Conservation (phyloP, 2,329 filamentous ascomycete species). For the Ramularia collo-cygni region DNA sequence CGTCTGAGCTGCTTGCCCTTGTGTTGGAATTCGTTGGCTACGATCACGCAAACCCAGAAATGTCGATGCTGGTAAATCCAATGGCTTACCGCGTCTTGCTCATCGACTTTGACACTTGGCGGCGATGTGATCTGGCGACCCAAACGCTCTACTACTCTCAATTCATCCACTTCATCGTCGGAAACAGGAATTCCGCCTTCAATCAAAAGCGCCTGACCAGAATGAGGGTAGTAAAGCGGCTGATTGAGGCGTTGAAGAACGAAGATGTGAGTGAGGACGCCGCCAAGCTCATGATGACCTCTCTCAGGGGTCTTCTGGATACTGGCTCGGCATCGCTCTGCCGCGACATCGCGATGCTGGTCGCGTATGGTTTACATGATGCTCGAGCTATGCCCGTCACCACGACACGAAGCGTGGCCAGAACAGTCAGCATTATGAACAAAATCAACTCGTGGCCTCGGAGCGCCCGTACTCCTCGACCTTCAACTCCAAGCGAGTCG, state of each 20-base stretch:
- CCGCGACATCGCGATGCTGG: slow-evolving; percentile 79
- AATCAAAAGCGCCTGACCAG: slow-evolving; percentile 79
- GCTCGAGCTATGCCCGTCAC: slow-evolving; percentile 34
- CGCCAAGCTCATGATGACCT: slow-evolving; percentile 67
- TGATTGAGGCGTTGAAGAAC: slow-evolving; percentile 83
- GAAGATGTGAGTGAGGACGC: slow-evolving; percentile 68
- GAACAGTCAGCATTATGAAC: slow-evolving; percentile 23
- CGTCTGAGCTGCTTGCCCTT: slow-evolving; percentile 60
- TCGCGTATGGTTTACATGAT: slow-evolving; percentile 83
- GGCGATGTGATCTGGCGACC: slow-evolving; percentile 65
- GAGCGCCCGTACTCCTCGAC: slow-evolving; percentile 18
- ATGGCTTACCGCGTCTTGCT: slow-evolving; percentile 87
- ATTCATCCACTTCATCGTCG: slow-evolving; percentile 79
- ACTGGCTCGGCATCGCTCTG: slow-evolving; percentile 78
- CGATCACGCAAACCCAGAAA: slow-evolving; percentile 66
- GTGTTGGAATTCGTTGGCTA: slow-evolving; percentile 87
- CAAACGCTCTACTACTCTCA: slow-evolving; percentile 91
- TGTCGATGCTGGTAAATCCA: slow-evolving; percentile 92
- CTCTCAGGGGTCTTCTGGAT: slow-evolving; percentile 72
- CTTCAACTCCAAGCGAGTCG: slow-evolving; percentile 22
- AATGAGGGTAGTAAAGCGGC: slow-evolving; percentile 87
- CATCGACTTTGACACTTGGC: slow-evolving; percentile 91
- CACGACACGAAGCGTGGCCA: slow-evolving; percentile 21
- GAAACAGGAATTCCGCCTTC: slow-evolving; percentile 86
- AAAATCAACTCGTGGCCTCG: slow-evolving; percentile 25